Evolutionary conservation across 2,329 filamentous ascomycete genomes (phyloP), one percentile per base, ranked within the genome.

Genomic region (Xylariaceae sp.): DNA sequence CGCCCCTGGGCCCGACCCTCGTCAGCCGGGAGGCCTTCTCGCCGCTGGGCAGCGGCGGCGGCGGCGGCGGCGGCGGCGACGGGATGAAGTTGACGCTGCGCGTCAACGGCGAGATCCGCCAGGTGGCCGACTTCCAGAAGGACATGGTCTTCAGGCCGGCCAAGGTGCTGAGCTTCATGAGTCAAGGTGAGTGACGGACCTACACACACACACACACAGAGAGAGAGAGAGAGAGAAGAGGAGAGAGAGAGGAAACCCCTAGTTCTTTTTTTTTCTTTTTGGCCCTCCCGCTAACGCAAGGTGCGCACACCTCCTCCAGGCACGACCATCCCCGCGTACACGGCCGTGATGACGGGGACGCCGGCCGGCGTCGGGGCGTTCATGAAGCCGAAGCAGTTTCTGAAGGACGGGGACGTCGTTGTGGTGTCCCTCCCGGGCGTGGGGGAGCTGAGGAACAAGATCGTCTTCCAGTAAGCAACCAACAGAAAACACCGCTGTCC

Each of bases 321-420:
- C 5, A 67, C 63, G 4, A 72, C 67, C 16, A 40, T 72, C 30
- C 57, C 58, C 32, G 57, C 55, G 3, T 64, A 63, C 5, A 71
- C 67, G 3, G 58, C 59, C 2, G 59, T 72, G 25, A 62, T 72
- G 59, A 71, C 67, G 4, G 68, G 68, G 2, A 71, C 68, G 3
- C 65, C 67, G 1, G 47, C 49, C 2, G 61, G 60, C 0, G 57
- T 64, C 1, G 61, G 55, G 1, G 43, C 43, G 2, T 62, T 61
- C 27, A 49, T 47, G 40, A 47, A 47, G 9, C 47, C 52, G 4
- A 50, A 52, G 16, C 35, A 38, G 12, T 55, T 56, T 19, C 37
- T 64, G 16, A 48, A 56, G 16, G 34, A 62, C 38, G 57, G 56
- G 2, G 60, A 58, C 44, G 43, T 58, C 1, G 51, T 59, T 15